Percentiles rank a stretch among this genome's conserved stretches.
Conservation (phyloP, 495 filamentous ascomycete species). For the Recurvomyces mirabilis region DNA sequence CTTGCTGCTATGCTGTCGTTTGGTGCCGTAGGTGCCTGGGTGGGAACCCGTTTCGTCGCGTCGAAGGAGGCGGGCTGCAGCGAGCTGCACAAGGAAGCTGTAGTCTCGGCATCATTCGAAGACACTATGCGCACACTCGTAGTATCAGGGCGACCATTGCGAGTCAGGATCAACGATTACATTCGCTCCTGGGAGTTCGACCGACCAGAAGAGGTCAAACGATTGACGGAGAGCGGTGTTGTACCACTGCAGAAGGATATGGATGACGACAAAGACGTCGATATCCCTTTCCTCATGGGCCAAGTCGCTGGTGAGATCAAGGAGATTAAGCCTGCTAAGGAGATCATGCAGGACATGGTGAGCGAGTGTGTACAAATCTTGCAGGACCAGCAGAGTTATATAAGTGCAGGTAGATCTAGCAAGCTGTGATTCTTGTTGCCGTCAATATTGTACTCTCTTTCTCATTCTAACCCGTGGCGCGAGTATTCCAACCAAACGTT, state of each 20-base stretch:
- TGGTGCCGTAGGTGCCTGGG: constrained; percentile 34
- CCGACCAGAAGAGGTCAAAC: constrained; percentile 56
- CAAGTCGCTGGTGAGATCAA: constrained; percentile 70
- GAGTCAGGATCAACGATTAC: constrained; percentile 73
- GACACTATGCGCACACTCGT: constrained; percentile 72
- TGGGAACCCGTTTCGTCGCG: constrained; percentile 75
- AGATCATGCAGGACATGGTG: constrained; percentile 84
- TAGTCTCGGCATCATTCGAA: constrained; percentile 61
- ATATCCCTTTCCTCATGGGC: constrained; percentile 85
- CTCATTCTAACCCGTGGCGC: too few relatives aligned
- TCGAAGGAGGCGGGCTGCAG: constrained; percentile 64
- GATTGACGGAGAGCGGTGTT: constrained; percentile 59
- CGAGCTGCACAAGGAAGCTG: constrained; percentile 65
- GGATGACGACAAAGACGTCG: constrained; percentile 59
- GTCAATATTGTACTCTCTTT: too few relatives aligned
- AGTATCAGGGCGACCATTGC: constrained; percentile 64
- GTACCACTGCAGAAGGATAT: constrained; percentile 73
- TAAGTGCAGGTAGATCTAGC: constrained; percentile 18
- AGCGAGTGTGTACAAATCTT: constrained; percentile 60
- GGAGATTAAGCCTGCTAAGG: constrained; percentile 64
- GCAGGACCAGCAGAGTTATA: constrained; percentile 42
- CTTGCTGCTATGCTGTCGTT: constrained; percentile 34
- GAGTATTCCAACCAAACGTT: too few relatives aligned
- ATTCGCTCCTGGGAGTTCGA: constrained; percentile 60
- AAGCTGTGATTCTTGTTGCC: too few relatives aligned